phyloP scores from a whole-genome alignment of 116 monocot species.

The Phalaenopsis hybrid region DNA sequence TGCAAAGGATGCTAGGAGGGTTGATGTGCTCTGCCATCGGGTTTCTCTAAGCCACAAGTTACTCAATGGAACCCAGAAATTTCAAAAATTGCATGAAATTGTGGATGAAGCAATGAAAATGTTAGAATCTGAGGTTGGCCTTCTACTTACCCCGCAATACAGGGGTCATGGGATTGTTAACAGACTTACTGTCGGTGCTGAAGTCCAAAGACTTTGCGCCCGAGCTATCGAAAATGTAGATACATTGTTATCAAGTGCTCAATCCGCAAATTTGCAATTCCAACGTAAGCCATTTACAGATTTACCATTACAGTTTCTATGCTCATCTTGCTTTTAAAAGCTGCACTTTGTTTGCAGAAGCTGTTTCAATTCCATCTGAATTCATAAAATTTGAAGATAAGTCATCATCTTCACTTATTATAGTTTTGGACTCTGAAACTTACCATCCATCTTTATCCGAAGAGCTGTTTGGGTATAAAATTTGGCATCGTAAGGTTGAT shows the following conservation, averaged over 20 bases:
- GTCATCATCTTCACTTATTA: conserved; percentile 43
- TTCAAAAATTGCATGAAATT: conserved; percentile 42
- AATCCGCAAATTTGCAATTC: conserved; percentile 6
- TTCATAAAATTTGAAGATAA: conserved; percentile 56
- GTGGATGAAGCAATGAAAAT: conserved; percentile 25
- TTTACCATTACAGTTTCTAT: background rate
- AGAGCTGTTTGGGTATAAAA: conserved; percentile 31
- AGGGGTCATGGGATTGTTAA: conserved; percentile 37
- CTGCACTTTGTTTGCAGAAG: conserved; percentile 22
- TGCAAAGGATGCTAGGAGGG: conserved; percentile 33
- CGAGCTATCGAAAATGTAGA: conserved; percentile 23
- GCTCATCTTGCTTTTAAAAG: background rate
- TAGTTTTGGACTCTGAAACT: conserved; percentile 26
- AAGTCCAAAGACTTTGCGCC: conserved; percentile 37
- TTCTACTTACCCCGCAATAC: conserved; percentile 10
- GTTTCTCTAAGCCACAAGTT: conserved; percentile 62
- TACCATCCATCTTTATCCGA: conserved; percentile 9
- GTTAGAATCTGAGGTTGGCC: conserved; percentile 33
- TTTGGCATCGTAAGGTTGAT: conserved; percentile 57
- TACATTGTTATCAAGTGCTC: conserved; percentile 22
- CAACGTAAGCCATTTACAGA: conserved; percentile 29
- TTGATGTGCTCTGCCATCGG: conserved; percentile 55
- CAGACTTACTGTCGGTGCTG: conserved; percentile 30
- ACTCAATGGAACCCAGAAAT: conserved; percentile 41
- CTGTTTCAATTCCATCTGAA: conserved; percentile 16